Percentiles rank a stretch among this genome's conserved stretches.
These are phyloP conservation scores for Xanthoconium stramineum DNA, from an alignment of 768 basidiomycete genomes.

Conservation along the genomic window DNA sequence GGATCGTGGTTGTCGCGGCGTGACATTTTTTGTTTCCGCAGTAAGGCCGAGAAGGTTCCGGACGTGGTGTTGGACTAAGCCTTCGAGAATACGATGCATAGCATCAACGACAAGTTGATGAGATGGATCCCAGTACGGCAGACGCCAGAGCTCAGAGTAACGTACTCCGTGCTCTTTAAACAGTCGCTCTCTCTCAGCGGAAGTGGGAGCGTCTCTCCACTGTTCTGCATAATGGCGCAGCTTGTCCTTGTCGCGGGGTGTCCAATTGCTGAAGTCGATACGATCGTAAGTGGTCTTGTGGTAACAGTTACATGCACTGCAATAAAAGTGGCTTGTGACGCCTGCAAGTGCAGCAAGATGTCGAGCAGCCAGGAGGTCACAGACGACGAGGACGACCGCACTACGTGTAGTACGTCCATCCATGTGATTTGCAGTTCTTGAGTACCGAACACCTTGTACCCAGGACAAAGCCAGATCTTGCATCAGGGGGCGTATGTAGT, in stretches of 20 bases:
- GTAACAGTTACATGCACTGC: constrained; percentile 30
- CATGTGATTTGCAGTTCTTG: constrained; percentile 10
- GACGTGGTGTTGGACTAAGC: neutral
- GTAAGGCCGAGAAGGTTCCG: neutral
- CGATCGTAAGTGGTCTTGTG: constrained; percentile 7
- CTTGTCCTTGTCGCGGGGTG: neutral
- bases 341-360: constrained; percentile 19
- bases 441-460: constrained; percentile 29
- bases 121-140: constrained; percentile 29
- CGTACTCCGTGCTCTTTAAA: constrained; percentile 7
- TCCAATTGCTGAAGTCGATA: constrained; percentile 18
- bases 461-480: constrained; percentile 31
- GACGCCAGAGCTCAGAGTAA: constrained; percentile 19
- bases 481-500: constrained; percentile 35
- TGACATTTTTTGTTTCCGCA: no score
- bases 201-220: neutral
- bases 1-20: no score
- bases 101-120: constrained; percentile 19
- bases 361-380: constrained; percentile 36
- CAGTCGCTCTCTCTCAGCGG: neutral
- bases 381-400: constrained; percentile 28
- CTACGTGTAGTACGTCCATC: constrained; percentile 21
- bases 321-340: constrained; percentile 25
- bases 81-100: constrained; percentile 28
- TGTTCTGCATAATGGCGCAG: neutral